Evolutionary conservation across 352 stramenopile species (phyloP).

Genomic region (Elongisporangium prolatum): DNA sequence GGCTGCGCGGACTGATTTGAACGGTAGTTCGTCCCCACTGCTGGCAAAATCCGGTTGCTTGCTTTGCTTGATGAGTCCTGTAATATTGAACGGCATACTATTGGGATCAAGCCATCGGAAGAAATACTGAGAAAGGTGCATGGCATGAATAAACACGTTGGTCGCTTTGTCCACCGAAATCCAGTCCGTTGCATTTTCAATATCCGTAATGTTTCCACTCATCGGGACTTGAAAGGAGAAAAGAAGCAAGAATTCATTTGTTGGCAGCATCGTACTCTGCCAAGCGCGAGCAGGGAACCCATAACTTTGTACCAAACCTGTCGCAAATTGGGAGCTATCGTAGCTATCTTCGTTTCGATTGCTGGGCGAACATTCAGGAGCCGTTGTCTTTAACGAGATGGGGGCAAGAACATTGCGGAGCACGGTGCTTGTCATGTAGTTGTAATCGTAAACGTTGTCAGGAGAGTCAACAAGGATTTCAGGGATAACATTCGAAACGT

Average conservation of each 20-base stretch:
- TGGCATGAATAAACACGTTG: not conserved
- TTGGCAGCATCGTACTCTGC: not conserved
- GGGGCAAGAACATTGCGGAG: not conserved
- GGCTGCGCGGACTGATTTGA: not conserved
- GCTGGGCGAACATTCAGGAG: not conserved
- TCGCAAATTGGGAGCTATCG: not conserved
- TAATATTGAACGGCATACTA: not conserved
- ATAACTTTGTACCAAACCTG: not conserved
- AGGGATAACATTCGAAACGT: not conserved
- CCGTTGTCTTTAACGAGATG: not conserved
- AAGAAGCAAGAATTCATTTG: not conserved
- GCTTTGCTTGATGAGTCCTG: not conserved
- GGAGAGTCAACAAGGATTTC: not conserved
- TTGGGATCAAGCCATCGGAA: not conserved
- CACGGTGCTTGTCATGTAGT: not conserved
- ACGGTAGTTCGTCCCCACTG: not conserved
- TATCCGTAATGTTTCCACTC: not conserved
- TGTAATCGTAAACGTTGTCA: not conserved
- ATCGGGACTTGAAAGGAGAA: not conserved
- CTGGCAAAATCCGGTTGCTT: not conserved
- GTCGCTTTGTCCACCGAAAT: not conserved
- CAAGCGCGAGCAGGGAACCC: not conserved
- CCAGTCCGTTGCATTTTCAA: not conserved
- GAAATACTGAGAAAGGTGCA: not conserved
- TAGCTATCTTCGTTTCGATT: not conserved